These are phyloP conservation scores for Ceratobasidium papillatum DNA, from an alignment of 1,284 basidiomycete genomes.

Conservation along the genomic window DNA sequence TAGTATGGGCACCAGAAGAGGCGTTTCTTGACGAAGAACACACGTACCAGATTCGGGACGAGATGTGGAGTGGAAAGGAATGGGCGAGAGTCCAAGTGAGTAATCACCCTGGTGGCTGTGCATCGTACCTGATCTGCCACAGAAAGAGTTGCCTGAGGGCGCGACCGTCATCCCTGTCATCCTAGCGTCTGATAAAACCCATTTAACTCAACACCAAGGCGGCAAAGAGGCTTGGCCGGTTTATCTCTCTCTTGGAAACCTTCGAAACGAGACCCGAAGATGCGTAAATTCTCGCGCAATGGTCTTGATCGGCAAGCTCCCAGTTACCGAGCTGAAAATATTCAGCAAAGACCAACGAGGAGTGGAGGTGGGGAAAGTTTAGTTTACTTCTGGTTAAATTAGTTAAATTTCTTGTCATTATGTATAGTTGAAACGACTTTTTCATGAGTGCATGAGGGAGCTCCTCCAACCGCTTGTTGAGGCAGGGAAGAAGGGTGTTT, in stretches of 20 bases:
- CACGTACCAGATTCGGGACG: background rate
- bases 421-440: background rate
- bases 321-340: background rate
- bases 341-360: background rate
- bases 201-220: slow-evolving; percentile 30
- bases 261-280: background rate
- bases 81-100: slow-evolving; percentile 39
- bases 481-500: slow-evolving; percentile 6
- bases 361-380: background rate
- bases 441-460: slow-evolving; percentile 17
- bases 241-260: slow-evolving; percentile 42
- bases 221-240: slow-evolving; percentile 41
- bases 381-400: too few relatives aligned
- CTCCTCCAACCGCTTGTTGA: background rate
- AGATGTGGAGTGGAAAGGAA: slow-evolving; percentile 31
- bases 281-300: background rate
- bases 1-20: slow-evolving; percentile 20
- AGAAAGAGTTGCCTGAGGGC: slow-evolving; percentile 31
- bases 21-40: slow-evolving; percentile 14
- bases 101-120: background rate
- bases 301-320: background rate
- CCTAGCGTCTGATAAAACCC: slow-evolving; percentile 41
- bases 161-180: slow-evolving; percentile 41
- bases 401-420: too few relatives aligned
- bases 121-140: background rate